These are phyloP conservation scores for Pythium sukuiense DNA, from an alignment of 352 stramenopile species.

Conservation along the genomic window DNA sequence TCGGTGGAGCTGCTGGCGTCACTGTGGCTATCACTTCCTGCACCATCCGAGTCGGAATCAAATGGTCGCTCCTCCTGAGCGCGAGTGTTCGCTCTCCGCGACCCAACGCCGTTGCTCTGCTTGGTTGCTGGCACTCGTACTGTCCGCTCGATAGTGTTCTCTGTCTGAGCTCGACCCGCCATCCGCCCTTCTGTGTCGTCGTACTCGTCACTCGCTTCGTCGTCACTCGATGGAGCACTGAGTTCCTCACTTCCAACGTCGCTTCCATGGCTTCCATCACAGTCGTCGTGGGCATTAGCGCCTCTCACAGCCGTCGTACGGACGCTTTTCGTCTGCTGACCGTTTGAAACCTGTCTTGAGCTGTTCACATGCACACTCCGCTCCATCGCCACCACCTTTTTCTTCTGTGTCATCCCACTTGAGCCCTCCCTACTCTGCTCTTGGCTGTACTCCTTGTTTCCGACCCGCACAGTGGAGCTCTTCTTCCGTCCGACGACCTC, in stretches of 20 bases:
- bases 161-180: background rate
- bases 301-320: background rate
- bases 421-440: background rate
- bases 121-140: background rate
- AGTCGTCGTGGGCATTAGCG: background rate
- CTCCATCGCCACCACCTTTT: background rate
- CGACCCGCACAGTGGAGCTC: constrained; percentile 5
- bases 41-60: background rate
- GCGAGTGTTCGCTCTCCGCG: background rate
- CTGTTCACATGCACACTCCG: background rate
- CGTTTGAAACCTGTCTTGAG: background rate
- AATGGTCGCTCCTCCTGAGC: background rate
- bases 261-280: constrained; percentile 4
- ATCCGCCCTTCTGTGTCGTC: background rate
- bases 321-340: background rate
- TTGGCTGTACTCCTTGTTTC: constrained; percentile 3
- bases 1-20: constrained; percentile 20
- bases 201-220: background rate
- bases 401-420: background rate
- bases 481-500: constrained; percentile 15
- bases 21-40: constrained; percentile 8
- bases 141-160: background rate
- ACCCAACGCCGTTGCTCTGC: background rate
- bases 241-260: constrained; percentile 3
- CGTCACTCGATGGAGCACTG: constrained; percentile 12